Base-by-base conservation (phyloP, 805 yeast genomes). In the Starmerella sp. region DNA sequence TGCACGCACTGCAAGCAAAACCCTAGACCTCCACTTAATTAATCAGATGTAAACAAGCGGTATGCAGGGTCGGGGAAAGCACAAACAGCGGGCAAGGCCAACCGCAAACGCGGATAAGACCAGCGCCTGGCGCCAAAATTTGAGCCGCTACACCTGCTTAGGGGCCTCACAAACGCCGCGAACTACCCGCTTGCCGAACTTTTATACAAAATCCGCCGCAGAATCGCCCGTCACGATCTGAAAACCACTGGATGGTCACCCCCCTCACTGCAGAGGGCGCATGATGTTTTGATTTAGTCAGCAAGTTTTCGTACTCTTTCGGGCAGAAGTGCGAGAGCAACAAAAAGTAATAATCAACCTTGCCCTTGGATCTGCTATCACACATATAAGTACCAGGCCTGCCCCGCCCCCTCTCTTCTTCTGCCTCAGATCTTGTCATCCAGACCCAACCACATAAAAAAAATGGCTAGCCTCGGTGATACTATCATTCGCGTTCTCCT, bases 381-480 rank as follows among this genome's bases (percentile, higher is more conserved):
- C 47, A 47, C 55, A 52, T 57, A 57, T 57, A 57, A 57, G 60
- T 44, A 52, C 49, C 49, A 30, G 56, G 15, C 29, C 34, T 30
- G 48, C 51, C 58, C 58, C 55, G 46, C 56, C 55, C 56, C 45
- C 45, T 34, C 34, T 10, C 35, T 39, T 10, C 32, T 15, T 38
- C 34, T 38, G 42, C 37, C 43, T n/a, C 10, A 46, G 48, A 37
- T 50, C 35, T 42, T 34, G 39, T 35, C 50, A n/a, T 22, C 32
- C 45, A 28, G 31, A 28, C 17, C 39, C 34, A 29, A 30, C 41
- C 34, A 36, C 32, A 29, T 34, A 47, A 28, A 37, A 38, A 60
- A 55, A 60, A 70, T 69, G 71, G 79, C 79, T 78, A 76, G 84
- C 69, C 82, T 89, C 54, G 82, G 84, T 65, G 96, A 89, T 73